Evolutionary conservation across 768 basidiomycete species (phyloP).

Genomic region (Pisolithus tinctorius): DNA sequence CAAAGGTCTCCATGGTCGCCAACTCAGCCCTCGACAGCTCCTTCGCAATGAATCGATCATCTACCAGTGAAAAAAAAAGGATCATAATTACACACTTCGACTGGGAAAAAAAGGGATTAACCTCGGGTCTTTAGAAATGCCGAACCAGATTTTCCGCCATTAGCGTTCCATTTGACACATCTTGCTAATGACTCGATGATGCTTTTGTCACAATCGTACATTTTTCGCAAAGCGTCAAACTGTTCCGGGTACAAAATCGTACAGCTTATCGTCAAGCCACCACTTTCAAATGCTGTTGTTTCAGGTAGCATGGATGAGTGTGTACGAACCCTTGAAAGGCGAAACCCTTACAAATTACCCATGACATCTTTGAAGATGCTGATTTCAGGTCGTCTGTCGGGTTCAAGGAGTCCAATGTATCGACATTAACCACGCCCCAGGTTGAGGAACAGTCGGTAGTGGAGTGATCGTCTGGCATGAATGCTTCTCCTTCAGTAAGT

Average conservation of each 20-base stretch:
- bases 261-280: conserved; percentile 85
- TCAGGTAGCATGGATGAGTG: conserved; percentile 1
- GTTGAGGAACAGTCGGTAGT: conserved; percentile 80
- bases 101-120: conserved; percentile 24
- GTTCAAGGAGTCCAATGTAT: conserved; percentile 55
- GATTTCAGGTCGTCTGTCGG: conserved; percentile 72
- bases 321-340: neutral
- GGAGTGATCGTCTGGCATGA: conserved; percentile 89
- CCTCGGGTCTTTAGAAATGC: conserved; percentile 95
- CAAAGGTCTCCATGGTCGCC: conserved; percentile 94
- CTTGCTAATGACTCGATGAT: conserved; percentile 91
- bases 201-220: conserved; percentile 90
- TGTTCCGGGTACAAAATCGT: conserved; percentile 95
- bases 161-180: conserved; percentile 94
- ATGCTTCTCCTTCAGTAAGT: conserved; percentile 68
- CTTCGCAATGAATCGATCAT: conserved; percentile 98
- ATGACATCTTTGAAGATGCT: conserved; percentile 73
- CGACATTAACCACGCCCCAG: conserved; percentile 89
- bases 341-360: conserved; percentile 63
- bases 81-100: neutral
- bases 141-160: conserved; percentile 94
- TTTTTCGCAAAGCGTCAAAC: conserved; percentile 88
- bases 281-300: conserved; percentile 76
- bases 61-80: conserved; percentile 32
- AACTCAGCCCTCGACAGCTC: conserved; percentile 87